Conservation (phyloP, 768 basidiomycete species). For the Favolaschia claudopus region DNA sequence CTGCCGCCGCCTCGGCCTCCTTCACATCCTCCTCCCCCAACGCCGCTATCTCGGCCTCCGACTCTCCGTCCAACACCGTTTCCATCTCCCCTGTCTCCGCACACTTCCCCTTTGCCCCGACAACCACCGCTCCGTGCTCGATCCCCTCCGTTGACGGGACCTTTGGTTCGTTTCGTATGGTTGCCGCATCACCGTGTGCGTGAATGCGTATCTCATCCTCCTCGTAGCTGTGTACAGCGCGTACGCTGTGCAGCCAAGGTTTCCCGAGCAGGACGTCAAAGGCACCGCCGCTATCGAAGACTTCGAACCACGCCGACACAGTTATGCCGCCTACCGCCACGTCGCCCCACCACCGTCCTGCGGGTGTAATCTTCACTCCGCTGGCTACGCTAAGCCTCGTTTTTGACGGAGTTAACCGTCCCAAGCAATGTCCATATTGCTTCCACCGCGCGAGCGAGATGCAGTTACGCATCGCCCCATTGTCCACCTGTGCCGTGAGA, state of each 20-base stretch:
- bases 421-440: conserved; percentile 5
- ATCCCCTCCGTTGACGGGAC: too few relatives aligned
- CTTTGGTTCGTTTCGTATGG: conserved; percentile 11
- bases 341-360: conserved; percentile 12
- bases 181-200: background rate
- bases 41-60: too few relatives aligned
- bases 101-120: too few relatives aligned
- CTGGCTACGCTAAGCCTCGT: conserved; percentile 1
- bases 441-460: conserved; percentile 12
- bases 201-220: conserved; percentile 12
- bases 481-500: conserved; percentile 3
- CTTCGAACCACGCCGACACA: conserved; percentile 2
- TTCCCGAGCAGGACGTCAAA: conserved; percentile 18
- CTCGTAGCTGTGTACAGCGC: conserved; percentile 12
- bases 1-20: too few relatives aligned
- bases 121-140: too few relatives aligned
- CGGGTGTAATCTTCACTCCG: background rate
- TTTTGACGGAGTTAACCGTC: background rate
- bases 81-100: too few relatives aligned
- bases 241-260: conserved; percentile 16
- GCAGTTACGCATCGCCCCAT: conserved; percentile 10
- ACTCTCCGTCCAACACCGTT: too few relatives aligned
- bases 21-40: too few relatives aligned
- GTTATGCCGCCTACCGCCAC: conserved; percentile 3
- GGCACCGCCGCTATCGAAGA: conserved; percentile 5